Evolutionary conservation across 352 stramenopile species (phyloP).

Genomic region (Hyaloperonospora arabidopsidis): DNA sequence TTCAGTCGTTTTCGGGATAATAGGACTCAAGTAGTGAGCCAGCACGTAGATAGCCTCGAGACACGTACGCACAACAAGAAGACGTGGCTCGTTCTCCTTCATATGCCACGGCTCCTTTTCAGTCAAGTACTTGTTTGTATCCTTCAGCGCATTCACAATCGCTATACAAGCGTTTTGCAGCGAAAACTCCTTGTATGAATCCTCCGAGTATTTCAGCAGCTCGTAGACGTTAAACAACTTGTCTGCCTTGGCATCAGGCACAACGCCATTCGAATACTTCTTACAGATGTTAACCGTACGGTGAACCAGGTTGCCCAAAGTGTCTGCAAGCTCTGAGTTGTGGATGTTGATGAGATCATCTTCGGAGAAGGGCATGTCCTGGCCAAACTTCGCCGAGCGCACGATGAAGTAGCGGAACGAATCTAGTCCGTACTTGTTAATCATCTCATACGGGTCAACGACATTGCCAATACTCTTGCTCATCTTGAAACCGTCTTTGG

Average conservation of each 20-base stretch:
- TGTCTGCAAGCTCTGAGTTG: constrained; percentile 93
- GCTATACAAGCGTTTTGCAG: constrained; percentile 86
- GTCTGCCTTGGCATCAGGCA: constrained; percentile 49
- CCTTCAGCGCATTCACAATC: constrained; percentile 86
- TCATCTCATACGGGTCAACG: constrained; percentile 93
- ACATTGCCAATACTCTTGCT: constrained; percentile 99
- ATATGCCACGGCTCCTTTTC: constrained; percentile 97
- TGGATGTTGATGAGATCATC: constrained; percentile 94
- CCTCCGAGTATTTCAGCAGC: constrained; percentile 72
- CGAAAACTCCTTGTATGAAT: constrained; percentile 90
- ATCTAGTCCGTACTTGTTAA: constrained; percentile 90
- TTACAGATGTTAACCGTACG: constrained; percentile 93
- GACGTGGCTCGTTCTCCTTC: constrained; percentile 81
- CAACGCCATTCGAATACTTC: constrained; percentile 90
- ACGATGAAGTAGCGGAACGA: constrained; percentile 93
- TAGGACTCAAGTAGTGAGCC: constrained; percentile 91
- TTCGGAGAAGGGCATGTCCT: constrained; percentile 91
- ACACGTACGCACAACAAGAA: constrained; percentile 91
- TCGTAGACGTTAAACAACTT: constrained; percentile 83
- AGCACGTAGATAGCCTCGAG: constrained; percentile 97
- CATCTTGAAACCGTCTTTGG: constrained; percentile 98
- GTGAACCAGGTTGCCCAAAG: constrained; percentile 94
- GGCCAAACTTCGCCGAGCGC: constrained; percentile 90
- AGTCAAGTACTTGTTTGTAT: constrained; percentile 98
- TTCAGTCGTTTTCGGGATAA: constrained; percentile 87